Evolutionary conservation across 75 land plant genomes (phyloP), one percentile per base, ranked within the genome.

Genomic region (Picea sitchensis): DNA sequence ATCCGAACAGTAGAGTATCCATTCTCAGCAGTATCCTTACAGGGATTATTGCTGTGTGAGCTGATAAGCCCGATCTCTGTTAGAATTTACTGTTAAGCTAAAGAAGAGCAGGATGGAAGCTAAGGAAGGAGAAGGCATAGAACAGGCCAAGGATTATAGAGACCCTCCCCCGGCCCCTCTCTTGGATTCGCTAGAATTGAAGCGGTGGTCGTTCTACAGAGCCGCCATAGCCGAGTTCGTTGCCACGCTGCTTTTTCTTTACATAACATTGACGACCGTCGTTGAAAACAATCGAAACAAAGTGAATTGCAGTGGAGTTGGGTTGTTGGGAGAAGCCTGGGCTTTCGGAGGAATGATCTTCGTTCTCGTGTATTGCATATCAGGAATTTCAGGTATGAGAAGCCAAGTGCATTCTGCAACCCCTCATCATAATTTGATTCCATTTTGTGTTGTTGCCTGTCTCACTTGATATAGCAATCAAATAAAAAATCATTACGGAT

Each of bases 281-380:
- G 79, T 88, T 76, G 90, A 86, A 15, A 51, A 74, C 60, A 32
- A 26, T 54, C 17, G 32, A 8, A 78, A 76, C 65, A 57, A 14
- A 15, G 51, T 31, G 32, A 34, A 6, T 13, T 89, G 90, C 78
- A 38, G 38, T 17, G 86, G 86, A 62, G 90, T 89, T 62, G 90
- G 90, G 5, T 9, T 79, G 57, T 80, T 86, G 75, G 90, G 89
- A 36, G 77, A 87, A 60, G 88, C 90, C 23, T 89, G 90, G 90
- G 76, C 90, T 47, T 88, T 88, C 44, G 90, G 90, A 8, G 90
- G 90, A 47, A 88, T 86, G 90, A 86, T 88, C 65, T 86, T 89
- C 83, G 80, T 89, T 57, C 90, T 89, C 62, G 89, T 89, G 13
- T 89, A 90, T 77, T 90, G 86, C 83, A 87, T 85, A 51, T 82